phyloP scores from a whole-genome alignment of 495 filamentous ascomycete genomes.

The Daldinia bambusicola region DNA sequence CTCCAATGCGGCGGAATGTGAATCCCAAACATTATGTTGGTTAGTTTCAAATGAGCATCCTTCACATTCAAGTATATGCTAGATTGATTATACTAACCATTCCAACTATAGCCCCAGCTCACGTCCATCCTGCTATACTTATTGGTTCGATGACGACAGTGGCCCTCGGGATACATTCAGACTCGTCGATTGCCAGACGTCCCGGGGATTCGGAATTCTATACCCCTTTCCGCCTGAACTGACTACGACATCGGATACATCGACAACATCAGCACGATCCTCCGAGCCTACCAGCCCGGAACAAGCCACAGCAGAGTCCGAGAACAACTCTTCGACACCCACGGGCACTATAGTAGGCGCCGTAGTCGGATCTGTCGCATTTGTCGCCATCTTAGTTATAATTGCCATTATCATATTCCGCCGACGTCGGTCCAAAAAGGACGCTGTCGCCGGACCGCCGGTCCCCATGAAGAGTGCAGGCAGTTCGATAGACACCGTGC shows the following conservation, averaged over 20 bases:
- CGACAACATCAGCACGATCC: slow-evolving; percentile 6
- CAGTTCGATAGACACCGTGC: slow-evolving; percentile 19
- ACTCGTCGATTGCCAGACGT: slow-evolving; percentile 37
- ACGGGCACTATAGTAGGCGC: slow-evolving; percentile 36
- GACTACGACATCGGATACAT: slow-evolving; percentile 19
- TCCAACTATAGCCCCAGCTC: slow-evolving; percentile 20
- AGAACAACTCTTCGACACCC: slow-evolving; percentile 13
- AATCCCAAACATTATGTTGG: slow-evolving; percentile 45
- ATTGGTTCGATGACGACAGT: slow-evolving; percentile 29
- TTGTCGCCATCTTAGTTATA: slow-evolving; percentile 23
- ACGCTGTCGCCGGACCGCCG: neutral
- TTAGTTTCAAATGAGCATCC: slow-evolving; percentile 23
- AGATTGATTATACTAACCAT: slow-evolving; percentile 5
- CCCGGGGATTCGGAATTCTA: slow-evolving; percentile 39
- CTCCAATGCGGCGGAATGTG: slow-evolving; percentile 26
- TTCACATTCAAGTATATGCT: neutral
- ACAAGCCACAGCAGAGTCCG: neutral
- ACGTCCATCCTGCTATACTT: slow-evolving; percentile 38
- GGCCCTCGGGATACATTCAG: slow-evolving; percentile 32
- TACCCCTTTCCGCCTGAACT: slow-evolving; percentile 41
- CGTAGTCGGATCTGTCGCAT: slow-evolving; percentile 32
- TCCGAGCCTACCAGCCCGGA: neutral
- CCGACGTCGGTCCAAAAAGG: neutral
- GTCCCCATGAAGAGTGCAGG: slow-evolving; percentile 9
- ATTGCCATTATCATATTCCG: slow-evolving; percentile 23